Conservation (phyloP, 176 grass and related monocot genomes). For the Melocanna baccifera region DNA sequence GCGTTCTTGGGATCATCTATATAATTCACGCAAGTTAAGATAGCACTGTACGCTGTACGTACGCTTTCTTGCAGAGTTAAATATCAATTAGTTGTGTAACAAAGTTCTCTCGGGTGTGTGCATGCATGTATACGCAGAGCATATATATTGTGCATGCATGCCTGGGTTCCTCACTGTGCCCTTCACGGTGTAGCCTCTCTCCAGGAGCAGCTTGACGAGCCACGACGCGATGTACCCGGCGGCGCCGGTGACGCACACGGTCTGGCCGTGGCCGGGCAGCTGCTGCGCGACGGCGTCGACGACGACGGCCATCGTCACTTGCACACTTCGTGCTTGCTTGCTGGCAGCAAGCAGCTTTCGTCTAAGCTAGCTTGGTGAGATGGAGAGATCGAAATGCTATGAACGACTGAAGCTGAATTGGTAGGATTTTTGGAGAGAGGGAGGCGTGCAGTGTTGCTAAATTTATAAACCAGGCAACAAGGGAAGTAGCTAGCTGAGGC, state of each 20-base stretch:
- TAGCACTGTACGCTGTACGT: background rate
- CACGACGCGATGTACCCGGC: slow-evolving; percentile 92
- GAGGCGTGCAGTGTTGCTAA: background rate
- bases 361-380: background rate
- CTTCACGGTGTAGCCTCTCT: slow-evolving; percentile 92
- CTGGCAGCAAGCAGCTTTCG: no score
- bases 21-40: background rate
- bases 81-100: background rate
- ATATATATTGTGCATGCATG: background rate
- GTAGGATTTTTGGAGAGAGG: slow-evolving; percentile 29
- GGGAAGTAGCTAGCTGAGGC: slow-evolving; percentile 18
- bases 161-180: slow-evolving; percentile 96
- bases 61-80: background rate
- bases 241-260: slow-evolving; percentile 89
- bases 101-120: background rate
- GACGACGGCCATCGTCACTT: slow-evolving; percentile 27
- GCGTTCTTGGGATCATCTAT: slow-evolving; percentile 87
- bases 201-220: slow-evolving; percentile 88
- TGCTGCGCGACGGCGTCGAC: slow-evolving; percentile 1
- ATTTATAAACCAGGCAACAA: slow-evolving; percentile 35
- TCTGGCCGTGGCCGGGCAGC: slow-evolving; percentile 41
- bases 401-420: background rate
- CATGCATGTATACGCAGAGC: background rate
- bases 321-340: background rate
- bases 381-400: background rate